Conservation (phyloP, 2,329 filamentous ascomycete species). For the Karstenula rhodostoma region DNA sequence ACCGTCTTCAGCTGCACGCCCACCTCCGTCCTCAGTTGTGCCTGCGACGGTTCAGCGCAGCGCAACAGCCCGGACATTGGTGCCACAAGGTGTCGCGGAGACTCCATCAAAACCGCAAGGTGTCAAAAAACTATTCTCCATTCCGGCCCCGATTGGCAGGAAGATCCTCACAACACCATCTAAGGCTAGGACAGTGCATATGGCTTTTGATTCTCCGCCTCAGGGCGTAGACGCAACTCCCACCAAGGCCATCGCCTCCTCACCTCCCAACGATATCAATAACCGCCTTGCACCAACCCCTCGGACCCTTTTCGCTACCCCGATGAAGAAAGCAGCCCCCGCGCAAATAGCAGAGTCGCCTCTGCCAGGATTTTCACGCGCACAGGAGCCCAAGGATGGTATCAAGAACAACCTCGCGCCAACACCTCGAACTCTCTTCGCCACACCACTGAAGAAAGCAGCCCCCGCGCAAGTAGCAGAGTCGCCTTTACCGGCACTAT, state of each 20-base stretch:
- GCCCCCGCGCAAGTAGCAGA: slow-evolving; percentile 6
- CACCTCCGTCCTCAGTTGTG: slow-evolving; percentile 30
- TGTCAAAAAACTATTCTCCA: slow-evolving; percentile 31
- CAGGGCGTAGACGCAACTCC: slow-evolving; percentile 32
- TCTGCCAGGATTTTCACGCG: background rate
- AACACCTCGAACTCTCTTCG: slow-evolving; percentile 24
- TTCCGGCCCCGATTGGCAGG: slow-evolving; percentile 34
- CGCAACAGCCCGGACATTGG: slow-evolving; percentile 39
- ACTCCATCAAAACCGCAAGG: slow-evolving; percentile 53
- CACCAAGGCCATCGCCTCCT: slow-evolving; percentile 27
- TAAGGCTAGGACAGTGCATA: slow-evolving; percentile 26
- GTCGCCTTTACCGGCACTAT: slow-evolving; percentile 20
- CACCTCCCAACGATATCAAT: slow-evolving; percentile 16
- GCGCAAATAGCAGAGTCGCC: slow-evolving; percentile 10
- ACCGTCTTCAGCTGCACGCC: slow-evolving; percentile 51
- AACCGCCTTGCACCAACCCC: slow-evolving; percentile 14
- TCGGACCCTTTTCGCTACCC: slow-evolving; percentile 29
- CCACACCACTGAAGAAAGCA: slow-evolving; percentile 26
- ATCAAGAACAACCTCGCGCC: background rate
- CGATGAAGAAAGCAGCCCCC: slow-evolving; percentile 23
- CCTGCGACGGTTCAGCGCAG: slow-evolving; percentile 39
- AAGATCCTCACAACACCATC: slow-evolving; percentile 45
- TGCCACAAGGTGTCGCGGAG: slow-evolving; percentile 47
- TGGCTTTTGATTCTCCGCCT: slow-evolving; percentile 16
- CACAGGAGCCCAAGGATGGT: background rate